phyloP scores from a whole-genome alignment of 305 asterid species.

The Fraxinus floribunda region DNA sequence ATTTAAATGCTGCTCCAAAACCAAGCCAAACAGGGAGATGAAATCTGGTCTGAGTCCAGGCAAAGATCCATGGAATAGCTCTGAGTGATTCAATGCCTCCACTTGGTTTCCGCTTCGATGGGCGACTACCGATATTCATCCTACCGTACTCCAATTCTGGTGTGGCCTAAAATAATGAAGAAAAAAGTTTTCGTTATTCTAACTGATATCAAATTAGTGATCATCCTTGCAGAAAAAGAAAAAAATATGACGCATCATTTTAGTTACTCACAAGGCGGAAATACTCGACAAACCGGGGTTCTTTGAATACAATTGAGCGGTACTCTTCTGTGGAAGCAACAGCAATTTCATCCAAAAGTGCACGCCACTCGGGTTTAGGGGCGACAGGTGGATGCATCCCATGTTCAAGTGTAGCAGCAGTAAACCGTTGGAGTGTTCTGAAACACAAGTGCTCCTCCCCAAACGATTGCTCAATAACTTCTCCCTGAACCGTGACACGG shows the following conservation, averaged over 20 bases:
- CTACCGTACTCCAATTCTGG: constrained; percentile 60
- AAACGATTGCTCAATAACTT: constrained; percentile 62
- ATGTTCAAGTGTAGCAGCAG: constrained; percentile 58
- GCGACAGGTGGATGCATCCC: constrained; percentile 55
- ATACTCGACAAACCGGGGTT: constrained; percentile 61
- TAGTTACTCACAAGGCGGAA: constrained; percentile 49
- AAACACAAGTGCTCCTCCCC: constrained; percentile 58
- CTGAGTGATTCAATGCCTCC: constrained; percentile 62
- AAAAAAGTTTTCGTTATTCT: too few relatives aligned
- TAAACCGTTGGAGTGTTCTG: constrained; percentile 55
- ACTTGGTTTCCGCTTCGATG: constrained; percentile 56
- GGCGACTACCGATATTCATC: constrained; percentile 63
- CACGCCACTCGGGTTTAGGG: constrained; percentile 60
- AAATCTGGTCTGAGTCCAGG: constrained; percentile 61
- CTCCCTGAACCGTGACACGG: constrained; percentile 60
- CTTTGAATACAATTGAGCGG: constrained; percentile 50
- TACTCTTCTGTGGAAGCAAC: constrained; percentile 48
- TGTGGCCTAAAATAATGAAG: constrained; percentile 38
- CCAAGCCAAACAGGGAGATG: constrained; percentile 69
- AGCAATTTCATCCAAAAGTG: constrained; percentile 48
- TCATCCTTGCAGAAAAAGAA: background rate
- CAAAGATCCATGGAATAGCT: constrained; percentile 67
- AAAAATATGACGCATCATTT: background rate
- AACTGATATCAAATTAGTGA: background rate
- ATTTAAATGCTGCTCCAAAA: constrained; percentile 51